Evolutionary conservation across 805 yeast genomes (phyloP).

Genomic region (Phaffomyces antillensis): DNA sequence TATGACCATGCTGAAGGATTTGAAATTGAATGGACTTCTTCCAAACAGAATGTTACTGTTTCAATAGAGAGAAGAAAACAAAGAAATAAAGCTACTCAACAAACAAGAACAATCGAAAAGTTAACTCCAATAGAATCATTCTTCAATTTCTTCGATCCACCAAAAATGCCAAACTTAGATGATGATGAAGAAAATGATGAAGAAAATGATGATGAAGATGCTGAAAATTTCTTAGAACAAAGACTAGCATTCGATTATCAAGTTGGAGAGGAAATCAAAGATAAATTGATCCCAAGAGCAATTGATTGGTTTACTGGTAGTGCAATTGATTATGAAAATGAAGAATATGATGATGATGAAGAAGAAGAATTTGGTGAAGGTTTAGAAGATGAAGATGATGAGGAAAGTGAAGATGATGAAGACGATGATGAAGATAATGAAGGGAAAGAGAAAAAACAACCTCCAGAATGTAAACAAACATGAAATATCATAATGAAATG

Average conservation of each 20-base stretch:
- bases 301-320: constrained; percentile 98
- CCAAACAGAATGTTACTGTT: constrained; percentile 78
- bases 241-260: constrained; percentile 89
- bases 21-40: constrained; percentile 75
- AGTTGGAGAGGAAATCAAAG: constrained; percentile 93
- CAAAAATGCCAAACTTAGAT: constrained; percentile 47
- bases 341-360: constrained; percentile 48
- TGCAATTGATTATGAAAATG: constrained; percentile 75
- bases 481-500: neutral
- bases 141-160: constrained; percentile 94
- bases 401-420: constrained; percentile 19
- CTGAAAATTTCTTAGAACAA: constrained; percentile 69
- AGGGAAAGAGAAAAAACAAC: constrained; percentile 10
- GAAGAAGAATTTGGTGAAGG: constrained; percentile 35
- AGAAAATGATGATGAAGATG: constrained; percentile 53
- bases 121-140: constrained; percentile 91
- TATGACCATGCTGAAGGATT: constrained; percentile 95
- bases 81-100: constrained; percentile 93
- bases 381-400: constrained; percentile 27
- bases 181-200: constrained; percentile 31
- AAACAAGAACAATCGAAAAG: constrained; percentile 92
- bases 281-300: constrained; percentile 91
- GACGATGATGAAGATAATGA: constrained; percentile 24
- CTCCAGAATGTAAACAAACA: constrained; percentile 14
- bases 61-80: constrained; percentile 91